These are phyloP conservation scores for Emericellopsis terricola DNA, from an alignment of 495 filamentous ascomycete species.

Conservation along the genomic window DNA sequence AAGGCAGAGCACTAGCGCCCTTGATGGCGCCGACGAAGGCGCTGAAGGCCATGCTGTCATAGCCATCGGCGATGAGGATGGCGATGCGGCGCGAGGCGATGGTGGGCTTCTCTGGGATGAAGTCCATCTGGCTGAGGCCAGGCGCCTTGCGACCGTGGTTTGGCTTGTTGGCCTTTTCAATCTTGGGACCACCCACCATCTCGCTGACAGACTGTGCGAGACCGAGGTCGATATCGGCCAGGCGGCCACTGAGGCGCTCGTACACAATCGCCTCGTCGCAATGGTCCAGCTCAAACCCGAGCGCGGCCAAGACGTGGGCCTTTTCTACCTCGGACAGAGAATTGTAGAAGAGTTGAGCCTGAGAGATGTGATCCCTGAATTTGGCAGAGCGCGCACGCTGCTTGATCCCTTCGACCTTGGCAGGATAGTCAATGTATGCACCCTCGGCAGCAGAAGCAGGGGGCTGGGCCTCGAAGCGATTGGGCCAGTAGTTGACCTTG, in stretches of 20 bases:
- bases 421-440: slow-evolving; percentile 50
- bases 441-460: slow-evolving; percentile 40
- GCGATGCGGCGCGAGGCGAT: slow-evolving; percentile 58
- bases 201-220: slow-evolving; percentile 55
- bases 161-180: slow-evolving; percentile 24
- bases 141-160: slow-evolving; percentile 54
- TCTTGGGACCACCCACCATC: slow-evolving; percentile 46
- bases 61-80: slow-evolving; percentile 70
- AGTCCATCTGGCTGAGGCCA: slow-evolving; percentile 51
- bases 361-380: slow-evolving; percentile 63
- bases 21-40: slow-evolving; percentile 43
- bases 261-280: slow-evolving; percentile 78
- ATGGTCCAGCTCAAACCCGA: slow-evolving; percentile 75
- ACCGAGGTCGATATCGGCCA: slow-evolving; percentile 52
- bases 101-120: slow-evolving; percentile 38
- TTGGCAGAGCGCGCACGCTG: slow-evolving; percentile 52
- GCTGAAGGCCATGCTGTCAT: slow-evolving; percentile 44
- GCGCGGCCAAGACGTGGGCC: slow-evolving; percentile 46
- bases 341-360: slow-evolving; percentile 67
- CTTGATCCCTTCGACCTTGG: slow-evolving; percentile 51
- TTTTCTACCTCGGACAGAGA: slow-evolving; percentile 56
- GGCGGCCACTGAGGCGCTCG: slow-evolving; percentile 46
- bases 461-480: slow-evolving; percentile 46
- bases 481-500: slow-evolving; percentile 80
- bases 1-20: slow-evolving; percentile 44